Evolutionary conservation across 805 yeast genomes (phyloP), one percentile per base, ranked within the genome.

Genomic region (Candida vartiovaarae): DNA sequence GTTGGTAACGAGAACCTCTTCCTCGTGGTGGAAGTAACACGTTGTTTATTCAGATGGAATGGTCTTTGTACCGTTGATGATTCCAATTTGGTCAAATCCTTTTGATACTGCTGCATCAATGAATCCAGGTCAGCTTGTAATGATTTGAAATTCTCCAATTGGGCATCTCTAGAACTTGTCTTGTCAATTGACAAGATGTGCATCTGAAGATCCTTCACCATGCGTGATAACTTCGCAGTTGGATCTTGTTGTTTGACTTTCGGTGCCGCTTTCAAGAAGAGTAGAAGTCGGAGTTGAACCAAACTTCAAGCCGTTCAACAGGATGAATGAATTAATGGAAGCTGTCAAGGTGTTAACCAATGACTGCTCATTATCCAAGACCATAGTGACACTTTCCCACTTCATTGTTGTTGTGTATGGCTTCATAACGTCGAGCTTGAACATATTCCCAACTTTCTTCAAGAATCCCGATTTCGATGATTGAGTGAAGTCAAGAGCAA

Each of bases 401-500:
- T 44, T 47, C 30, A 28, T 28, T 7, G 8, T 28, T 9, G 6
- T 28, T 6, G 30, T 7, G 6, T 28, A 9, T 7, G 6, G 30
- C 8, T 7, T 28, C 30, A 28, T 28, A 28, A 9, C 9, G 9
- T 9, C 30, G 9, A 28, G 30, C 9, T 28, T 28, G 30, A 28
- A 9, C 30, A 28, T 7, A 9, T 28, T 28, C 8, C 8, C 30
- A 28, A 28, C 30, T 28, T 28, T 28, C 29, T 27, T 6, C 24
- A 42, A 32, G 37, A 49, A 50, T 30, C 36, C 38, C 2, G 45
- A 23, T 30, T 23, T 4, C 45, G 43, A 47, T 36, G 27, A 54
- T 51, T 62, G 62, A 48, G 25, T 43, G 49, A 50, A 48, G 55
- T 36, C 39, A 41, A 42, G 50, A 1, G 77, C 66, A 36, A 75